Evolutionary conservation across 2,329 filamentous ascomycete genomes (phyloP).

Genomic region (Metarhizium humberi): DNA sequence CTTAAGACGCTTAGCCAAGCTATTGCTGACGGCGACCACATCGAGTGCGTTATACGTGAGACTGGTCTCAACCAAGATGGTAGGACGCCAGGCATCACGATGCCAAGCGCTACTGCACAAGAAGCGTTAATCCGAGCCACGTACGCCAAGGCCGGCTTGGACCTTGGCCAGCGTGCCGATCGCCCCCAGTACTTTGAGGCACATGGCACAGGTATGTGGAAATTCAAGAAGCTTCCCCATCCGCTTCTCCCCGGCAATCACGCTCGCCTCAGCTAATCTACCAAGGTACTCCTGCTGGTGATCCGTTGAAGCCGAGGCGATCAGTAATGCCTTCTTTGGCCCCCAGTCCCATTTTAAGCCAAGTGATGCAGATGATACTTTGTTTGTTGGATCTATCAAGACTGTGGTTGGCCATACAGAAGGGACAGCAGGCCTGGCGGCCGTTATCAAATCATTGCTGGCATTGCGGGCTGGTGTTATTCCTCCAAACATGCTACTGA

Average conservation of each 20-base stretch:
- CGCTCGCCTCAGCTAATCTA: not conserved
- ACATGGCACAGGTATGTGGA: slow-evolving; percentile 30
- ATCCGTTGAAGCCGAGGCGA: slow-evolving; percentile 16
- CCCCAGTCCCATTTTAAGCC: not conserved
- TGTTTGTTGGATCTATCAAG: slow-evolving; percentile 19
- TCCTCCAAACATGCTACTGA: slow-evolving; percentile 22
- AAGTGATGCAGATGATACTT: not conserved
- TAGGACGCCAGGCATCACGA: slow-evolving; percentile 29
- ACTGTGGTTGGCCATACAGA: slow-evolving; percentile 18
- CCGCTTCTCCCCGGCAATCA: not conserved
- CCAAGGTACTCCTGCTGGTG: slow-evolving; percentile 8
- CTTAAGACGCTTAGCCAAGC: slow-evolving; percentile 35
- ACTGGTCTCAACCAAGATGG: slow-evolving; percentile 32
- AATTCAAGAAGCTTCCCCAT: not conserved
- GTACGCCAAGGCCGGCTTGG: slow-evolving; percentile 19
- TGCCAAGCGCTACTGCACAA: slow-evolving; percentile 11
- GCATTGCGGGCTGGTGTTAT: slow-evolving; percentile 12
- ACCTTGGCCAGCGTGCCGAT: slow-evolving; percentile 14
- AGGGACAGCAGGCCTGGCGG: slow-evolving; percentile 15
- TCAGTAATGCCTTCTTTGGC: slow-evolving; percentile 32
- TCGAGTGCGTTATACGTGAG: slow-evolving; percentile 24
- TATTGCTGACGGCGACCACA: slow-evolving; percentile 29
- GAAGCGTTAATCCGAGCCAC: slow-evolving; percentile 16
- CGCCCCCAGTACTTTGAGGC: slow-evolving; percentile 19
- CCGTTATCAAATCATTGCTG: slow-evolving; percentile 11